A percentile compares a stretch with the other conserved stretches of the same genome.
Evolutionary conservation across 1,284 basidiomycete species (phyloP).

Genomic region (Golubevia pallescens): DNA sequence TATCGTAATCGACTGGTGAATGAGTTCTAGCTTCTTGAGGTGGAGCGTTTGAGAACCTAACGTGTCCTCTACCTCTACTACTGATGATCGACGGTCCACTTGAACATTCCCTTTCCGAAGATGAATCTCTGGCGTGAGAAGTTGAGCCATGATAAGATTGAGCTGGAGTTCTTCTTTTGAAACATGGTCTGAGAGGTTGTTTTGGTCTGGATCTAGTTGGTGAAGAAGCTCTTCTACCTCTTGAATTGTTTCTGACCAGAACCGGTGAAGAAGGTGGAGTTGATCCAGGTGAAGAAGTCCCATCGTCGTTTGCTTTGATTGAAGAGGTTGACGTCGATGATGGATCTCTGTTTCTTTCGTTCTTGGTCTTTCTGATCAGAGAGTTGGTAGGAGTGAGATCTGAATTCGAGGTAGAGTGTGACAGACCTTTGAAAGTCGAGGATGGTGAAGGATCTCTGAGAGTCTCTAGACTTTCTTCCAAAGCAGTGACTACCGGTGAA

Average conservation of each 20-base stretch:
- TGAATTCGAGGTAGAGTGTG: background rate
- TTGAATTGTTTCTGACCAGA: slow-evolving; percentile 10
- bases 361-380: no score
- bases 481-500: no score
- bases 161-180: slow-evolving; percentile 32
- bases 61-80: slow-evolving; percentile 17
- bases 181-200: slow-evolving; percentile 45
- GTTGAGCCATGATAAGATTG: slow-evolving; percentile 17
- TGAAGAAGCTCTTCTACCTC: slow-evolving; percentile 28
- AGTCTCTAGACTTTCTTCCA: slow-evolving; percentile 38
- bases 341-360: no score
- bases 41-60: slow-evolving; percentile 50
- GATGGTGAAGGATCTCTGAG: slow-evolving; percentile 7
- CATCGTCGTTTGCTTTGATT: background rate
- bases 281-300: no score
- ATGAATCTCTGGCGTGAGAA: slow-evolving; percentile 23
- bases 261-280: slow-evolving; percentile 6
- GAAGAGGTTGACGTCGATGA: no score
- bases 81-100: background rate
- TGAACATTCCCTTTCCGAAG: slow-evolving; percentile 34
- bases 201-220: slow-evolving; percentile 20
- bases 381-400: slow-evolving; percentile 23
- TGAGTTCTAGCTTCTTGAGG: slow-evolving; percentile 54
- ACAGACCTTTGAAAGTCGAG: slow-evolving; percentile 7
- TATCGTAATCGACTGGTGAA: slow-evolving; percentile 61